Evolutionary conservation across 2,329 filamentous ascomycete species (phyloP).

Genomic region (Escovopsis weberi): DNA sequence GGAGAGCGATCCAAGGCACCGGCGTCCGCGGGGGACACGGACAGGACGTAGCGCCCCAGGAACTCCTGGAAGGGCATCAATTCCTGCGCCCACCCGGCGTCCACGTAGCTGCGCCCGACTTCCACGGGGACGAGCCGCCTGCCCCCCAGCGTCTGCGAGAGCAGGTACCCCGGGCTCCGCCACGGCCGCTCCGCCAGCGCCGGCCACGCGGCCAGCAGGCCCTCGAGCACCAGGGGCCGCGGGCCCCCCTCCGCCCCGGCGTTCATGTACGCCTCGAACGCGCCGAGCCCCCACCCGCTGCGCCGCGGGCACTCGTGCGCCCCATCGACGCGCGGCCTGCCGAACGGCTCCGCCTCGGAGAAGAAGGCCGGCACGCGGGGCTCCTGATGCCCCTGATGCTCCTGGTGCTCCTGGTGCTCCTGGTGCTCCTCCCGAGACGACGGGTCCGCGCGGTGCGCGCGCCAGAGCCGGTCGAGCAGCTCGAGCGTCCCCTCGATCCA

Average conservation of each 20-base stretch:
- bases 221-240: constrained; percentile 55
- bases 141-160: constrained; percentile 59
- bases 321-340: constrained; percentile 12
- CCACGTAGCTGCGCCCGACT: constrained; percentile 74
- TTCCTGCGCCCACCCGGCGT: constrained; percentile 69
- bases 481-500: constrained; percentile 39
- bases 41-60: constrained; percentile 42
- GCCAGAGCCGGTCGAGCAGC: constrained; percentile 21
- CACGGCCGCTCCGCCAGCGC: constrained; percentile 56
- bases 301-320: constrained; percentile 13
- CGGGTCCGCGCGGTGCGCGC: constrained; percentile 1
- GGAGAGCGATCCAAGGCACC: too few species aligned
- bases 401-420: constrained; percentile 10
- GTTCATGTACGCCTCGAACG: constrained; percentile 48
- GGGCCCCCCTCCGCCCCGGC: constrained; percentile 23
- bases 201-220: constrained; percentile 55
- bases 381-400: constrained; percentile 11
- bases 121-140: constrained; percentile 75
- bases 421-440: constrained; percentile 8
- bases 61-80: constrained; percentile 65
- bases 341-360: constrained; percentile 15
- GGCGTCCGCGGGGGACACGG: too few species aligned
- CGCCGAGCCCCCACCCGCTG: constrained; percentile 35
- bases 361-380: constrained; percentile 7
- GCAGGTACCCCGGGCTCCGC: constrained; percentile 59